These are phyloP conservation scores for Schwanniomyces etchellsii DNA, from an alignment of 1,139 yeast species.

Conservation along the genomic window DNA sequence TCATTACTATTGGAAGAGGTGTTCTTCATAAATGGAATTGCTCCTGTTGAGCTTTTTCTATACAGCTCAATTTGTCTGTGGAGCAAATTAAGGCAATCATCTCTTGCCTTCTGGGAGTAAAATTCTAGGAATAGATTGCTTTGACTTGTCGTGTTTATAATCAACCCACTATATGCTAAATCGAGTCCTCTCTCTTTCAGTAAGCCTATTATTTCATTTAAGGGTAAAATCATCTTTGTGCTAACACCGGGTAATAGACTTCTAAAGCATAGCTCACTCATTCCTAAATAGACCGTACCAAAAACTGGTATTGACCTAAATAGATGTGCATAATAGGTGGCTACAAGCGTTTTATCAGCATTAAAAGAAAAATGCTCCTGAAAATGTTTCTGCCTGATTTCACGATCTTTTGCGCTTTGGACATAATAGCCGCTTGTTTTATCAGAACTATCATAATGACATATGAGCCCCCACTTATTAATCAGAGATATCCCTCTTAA, in stretches of 20 bases:
- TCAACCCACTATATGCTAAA: slow-evolving; percentile 57
- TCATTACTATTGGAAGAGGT: slow-evolving; percentile 2
- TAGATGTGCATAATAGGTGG: slow-evolving; percentile 70
- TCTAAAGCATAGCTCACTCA: slow-evolving; percentile 65
- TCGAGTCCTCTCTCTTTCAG: slow-evolving; percentile 52
- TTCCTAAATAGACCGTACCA: slow-evolving; percentile 76
- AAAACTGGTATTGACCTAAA: slow-evolving; percentile 69
- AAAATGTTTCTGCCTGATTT: slow-evolving; percentile 48
- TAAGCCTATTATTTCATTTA: slow-evolving; percentile 63
- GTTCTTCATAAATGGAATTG: background rate
- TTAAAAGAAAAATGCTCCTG: slow-evolving; percentile 61
- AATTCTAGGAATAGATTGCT: slow-evolving; percentile 78
- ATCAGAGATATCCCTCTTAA: slow-evolving; percentile 32
- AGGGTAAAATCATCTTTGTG: slow-evolving; percentile 81
- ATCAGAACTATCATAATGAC: slow-evolving; percentile 45
- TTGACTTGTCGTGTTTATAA: slow-evolving; percentile 62
- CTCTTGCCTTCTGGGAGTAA: slow-evolving; percentile 57
- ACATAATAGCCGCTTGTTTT: slow-evolving; percentile 48
- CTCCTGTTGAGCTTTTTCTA: background rate
- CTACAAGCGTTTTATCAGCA: slow-evolving; percentile 45
- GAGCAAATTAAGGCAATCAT: slow-evolving; percentile 62
- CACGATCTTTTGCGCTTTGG: slow-evolving; percentile 33
- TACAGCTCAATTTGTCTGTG: slow-evolving; percentile 31
- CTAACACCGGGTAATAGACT: slow-evolving; percentile 74
- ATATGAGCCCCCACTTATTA: slow-evolving; percentile 57